Percentiles rank a stretch among this genome's conserved stretches.
Conservation (phyloP, 345 rosid species). For the Sisymbrium irio region DNA sequence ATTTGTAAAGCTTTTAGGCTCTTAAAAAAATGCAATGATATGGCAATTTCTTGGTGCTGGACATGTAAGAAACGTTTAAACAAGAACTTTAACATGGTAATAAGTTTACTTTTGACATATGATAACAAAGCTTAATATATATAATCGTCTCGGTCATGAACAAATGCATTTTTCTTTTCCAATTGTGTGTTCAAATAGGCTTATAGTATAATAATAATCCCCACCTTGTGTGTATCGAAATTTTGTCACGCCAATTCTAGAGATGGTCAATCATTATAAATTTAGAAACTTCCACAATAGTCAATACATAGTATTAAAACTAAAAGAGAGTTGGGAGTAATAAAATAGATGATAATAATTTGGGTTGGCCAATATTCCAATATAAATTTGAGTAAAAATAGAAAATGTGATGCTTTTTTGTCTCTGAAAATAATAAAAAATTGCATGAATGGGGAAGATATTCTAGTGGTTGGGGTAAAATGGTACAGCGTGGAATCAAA, state of each 20-base stretch:
- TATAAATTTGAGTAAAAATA: background rate
- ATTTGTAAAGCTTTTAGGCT: background rate
- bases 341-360: no score
- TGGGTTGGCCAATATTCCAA: background rate
- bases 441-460: constrained; percentile 27
- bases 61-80: constrained; percentile 36
- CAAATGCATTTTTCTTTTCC: background rate
- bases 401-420: constrained; percentile 1
- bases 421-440: background rate
- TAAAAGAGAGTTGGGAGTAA: no score
- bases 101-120: background rate
- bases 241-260: constrained; percentile 1
- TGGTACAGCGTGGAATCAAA: constrained; percentile 40
- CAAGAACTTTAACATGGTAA: background rate
- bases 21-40: constrained; percentile 4
- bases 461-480: constrained; percentile 30
- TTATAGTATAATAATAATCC: background rate
- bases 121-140: background rate
- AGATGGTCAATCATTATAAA: constrained; percentile 5
- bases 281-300: constrained; percentile 15
- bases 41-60: constrained; percentile 24
- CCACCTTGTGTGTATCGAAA: background rate
- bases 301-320: background rate
- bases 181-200: background rate
- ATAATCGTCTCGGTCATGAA: background rate